A percentile compares a stretch with the other conserved stretches of the same genome.
phyloP scores from a whole-genome alignment of 2,329 filamentous ascomycete genomes.

The Neofusicoccum kwambonambiense region DNA sequence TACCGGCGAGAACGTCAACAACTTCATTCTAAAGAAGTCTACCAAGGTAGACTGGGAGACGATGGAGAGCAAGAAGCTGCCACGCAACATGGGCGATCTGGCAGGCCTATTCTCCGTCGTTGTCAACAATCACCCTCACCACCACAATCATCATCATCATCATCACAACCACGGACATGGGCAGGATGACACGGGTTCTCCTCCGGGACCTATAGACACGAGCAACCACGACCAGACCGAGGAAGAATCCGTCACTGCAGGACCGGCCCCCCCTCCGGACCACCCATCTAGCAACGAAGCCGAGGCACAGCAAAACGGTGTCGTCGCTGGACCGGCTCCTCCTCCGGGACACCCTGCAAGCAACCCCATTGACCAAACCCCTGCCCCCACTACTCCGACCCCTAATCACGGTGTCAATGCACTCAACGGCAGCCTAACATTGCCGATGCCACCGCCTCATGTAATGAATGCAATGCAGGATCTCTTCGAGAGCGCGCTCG shows the following conservation, averaged over 20 bases:
- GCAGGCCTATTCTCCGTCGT: slow-evolving; percentile 3
- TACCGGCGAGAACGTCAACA: slow-evolving; percentile 7
- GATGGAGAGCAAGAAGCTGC: slow-evolving; percentile 4
- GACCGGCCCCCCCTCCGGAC: not conserved
- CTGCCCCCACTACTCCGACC: no score
- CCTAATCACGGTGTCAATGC: not conserved
- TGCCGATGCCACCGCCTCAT: slow-evolving; percentile 6
- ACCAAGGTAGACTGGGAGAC: slow-evolving; percentile 7
- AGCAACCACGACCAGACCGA: not conserved
- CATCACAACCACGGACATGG: not conserved
- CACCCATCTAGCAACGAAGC: not conserved
- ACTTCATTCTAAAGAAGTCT: not conserved
- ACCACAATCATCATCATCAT: not conserved
- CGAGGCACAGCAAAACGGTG: not conserved
- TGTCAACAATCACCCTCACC: not conserved
- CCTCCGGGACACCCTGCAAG: not conserved
- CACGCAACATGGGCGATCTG: not conserved
- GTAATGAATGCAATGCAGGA: slow-evolving; percentile 3
- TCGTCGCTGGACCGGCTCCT: not conserved
- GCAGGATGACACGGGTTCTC: not conserved
- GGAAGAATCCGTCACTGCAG: not conserved
- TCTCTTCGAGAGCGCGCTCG: slow-evolving; percentile 10
- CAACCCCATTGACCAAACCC: not conserved
- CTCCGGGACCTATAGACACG: not conserved
- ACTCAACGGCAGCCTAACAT: not conserved